Base-by-base conservation (phyloP, 1,139 yeast species). In the Hansenula anomala region DNA sequence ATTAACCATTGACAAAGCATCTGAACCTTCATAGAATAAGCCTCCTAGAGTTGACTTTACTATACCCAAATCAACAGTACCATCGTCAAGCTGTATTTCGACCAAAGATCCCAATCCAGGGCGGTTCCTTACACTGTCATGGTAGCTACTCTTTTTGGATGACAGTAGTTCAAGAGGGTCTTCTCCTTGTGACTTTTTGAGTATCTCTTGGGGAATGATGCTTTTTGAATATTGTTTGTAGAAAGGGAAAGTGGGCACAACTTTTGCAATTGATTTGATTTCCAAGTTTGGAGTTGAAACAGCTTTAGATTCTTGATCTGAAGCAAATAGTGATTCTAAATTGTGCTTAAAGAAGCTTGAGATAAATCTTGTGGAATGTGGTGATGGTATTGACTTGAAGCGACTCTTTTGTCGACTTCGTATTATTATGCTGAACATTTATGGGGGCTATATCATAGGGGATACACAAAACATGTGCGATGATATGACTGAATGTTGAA, bases 71-170 rank as follows among this genome's bases (percentile, higher is more conserved):
- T 26, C 22, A 8, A 38, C 32, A 5, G 19, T 22, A 8, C 37
- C 38, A 23, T 30, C 28, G 2, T 13, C 20, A 8, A 16, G 10
- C 8, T 29, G 31, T 2, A 36, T 33, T 19, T 43, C 46, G 7
- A 43, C 39, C 6, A 43, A 24, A 4, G 46, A 43, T 5, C 46
- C 46, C 4, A 38, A 19, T 4, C 12, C 31, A 2, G 45, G 43
- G 6, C 34, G 12, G 5, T n/a, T 25, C 20, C 23, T 14, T 13
- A 23, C 13, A 24, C 34, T 24, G 4, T 6, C 12, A 8, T 10
- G 6, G n/a, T 24, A 32, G 2, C 8, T 17, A 3, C 11, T 4
- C n/a, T 16, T 23, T 2, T 24, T 13, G 2, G 3, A 3, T 16
- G 34, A 32, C 10, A 24, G 11, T 6, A 28, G 17, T 12, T 17